A percentile compares a stretch with the other conserved stretches of the same genome.
Conservation (phyloP, 768 basidiomycete species). For the Astraeus odoratus region DNA sequence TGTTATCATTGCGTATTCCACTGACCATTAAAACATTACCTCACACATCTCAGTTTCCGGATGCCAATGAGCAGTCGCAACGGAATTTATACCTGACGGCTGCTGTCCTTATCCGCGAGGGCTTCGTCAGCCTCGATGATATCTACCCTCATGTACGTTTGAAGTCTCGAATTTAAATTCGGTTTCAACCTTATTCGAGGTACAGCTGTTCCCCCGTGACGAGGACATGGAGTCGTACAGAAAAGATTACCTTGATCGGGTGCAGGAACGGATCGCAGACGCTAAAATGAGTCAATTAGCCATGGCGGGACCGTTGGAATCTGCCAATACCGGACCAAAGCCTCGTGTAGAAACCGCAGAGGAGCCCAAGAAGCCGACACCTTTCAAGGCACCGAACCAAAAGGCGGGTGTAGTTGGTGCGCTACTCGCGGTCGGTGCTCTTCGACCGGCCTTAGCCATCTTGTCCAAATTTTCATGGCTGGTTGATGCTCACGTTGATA, state of each 20-base stretch:
- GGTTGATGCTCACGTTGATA: conserved; percentile 69
- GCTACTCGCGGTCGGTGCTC: conserved; percentile 80
- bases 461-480: conserved; percentile 83
- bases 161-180: background rate
- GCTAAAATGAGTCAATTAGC: conserved; percentile 74
- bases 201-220: conserved; percentile 68
- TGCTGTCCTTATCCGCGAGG: conserved; percentile 85
- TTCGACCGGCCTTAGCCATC: conserved; percentile 71
- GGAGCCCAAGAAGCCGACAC: conserved; percentile 28
- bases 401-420: conserved; percentile 72
- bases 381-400: conserved; percentile 56
- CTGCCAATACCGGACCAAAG: conserved; percentile 34
- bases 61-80: conserved; percentile 55
- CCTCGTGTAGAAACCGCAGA: conserved; percentile 33
- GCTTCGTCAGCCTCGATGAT: conserved; percentile 81
- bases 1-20: conserved; percentile 12
- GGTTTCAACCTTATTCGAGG: conserved; percentile 5
- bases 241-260: conserved; percentile 57
- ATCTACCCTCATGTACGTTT: conserved; percentile 85
- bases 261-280: conserved; percentile 56
- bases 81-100: conserved; percentile 74
- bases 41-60: conserved; percentile 38
- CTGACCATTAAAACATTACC: conserved; percentile 3
- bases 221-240: conserved; percentile 63
- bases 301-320: conserved; percentile 77